A percentile compares a stretch with the other conserved stretches of the same genome.
Conservation (phyloP, 148 eudicot genomes). For the Agrostemma githago region DNA sequence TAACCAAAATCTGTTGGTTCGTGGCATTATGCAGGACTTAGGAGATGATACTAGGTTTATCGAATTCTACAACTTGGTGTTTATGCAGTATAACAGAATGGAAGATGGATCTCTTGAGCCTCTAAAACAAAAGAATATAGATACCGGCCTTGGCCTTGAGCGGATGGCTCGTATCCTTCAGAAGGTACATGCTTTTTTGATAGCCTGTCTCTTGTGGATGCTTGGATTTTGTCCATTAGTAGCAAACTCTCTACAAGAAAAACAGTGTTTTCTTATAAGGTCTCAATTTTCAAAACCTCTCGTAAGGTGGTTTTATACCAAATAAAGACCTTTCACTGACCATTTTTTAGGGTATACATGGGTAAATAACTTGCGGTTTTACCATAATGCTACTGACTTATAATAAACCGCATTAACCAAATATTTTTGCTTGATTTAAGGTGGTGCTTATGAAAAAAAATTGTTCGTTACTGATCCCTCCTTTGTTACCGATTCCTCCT, state of each 20-base stretch:
- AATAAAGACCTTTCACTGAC: neutral
- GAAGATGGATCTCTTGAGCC: constrained; percentile 93
- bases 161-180: constrained; percentile 96
- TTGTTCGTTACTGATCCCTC: neutral
- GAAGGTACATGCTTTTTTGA: constrained; percentile 40
- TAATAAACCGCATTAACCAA: neutral
- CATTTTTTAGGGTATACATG: neutral
- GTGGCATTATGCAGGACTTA: constrained; percentile 55
- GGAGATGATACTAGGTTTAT: constrained; percentile 92
- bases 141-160: constrained; percentile 96
- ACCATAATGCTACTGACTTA: neutral
- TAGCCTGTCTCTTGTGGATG: neutral
- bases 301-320: neutral
- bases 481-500: constrained; percentile 15
- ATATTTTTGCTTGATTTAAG: neutral
- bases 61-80: constrained; percentile 97
- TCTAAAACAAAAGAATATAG: constrained; percentile 84
- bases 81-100: constrained; percentile 84
- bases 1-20: neutral
- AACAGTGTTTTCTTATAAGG: neutral
- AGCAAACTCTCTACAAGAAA: constrained; percentile 1
- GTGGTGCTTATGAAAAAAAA: neutral
- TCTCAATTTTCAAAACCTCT: neutral
- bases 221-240: constrained; percentile 8
- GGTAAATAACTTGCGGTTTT: neutral